Evolutionary conservation across 2,329 filamentous ascomycete species (phyloP).

Genomic region (Fusarium solani-melongenae): DNA sequence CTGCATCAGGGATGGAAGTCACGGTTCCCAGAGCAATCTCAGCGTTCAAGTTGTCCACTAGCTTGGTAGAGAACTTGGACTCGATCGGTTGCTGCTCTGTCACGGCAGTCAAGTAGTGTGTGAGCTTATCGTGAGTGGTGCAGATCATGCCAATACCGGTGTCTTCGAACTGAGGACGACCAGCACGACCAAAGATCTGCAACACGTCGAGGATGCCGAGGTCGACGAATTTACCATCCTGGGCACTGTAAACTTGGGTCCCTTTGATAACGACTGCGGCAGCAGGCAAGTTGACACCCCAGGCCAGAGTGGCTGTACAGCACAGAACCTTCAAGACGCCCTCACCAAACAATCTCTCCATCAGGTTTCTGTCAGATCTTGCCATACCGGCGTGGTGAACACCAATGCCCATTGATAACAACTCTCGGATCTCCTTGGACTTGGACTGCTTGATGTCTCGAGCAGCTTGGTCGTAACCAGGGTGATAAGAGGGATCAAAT

Average conservation of each 20-base stretch:
- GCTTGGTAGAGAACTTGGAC: conserved; percentile 91
- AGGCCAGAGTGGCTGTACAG: conserved; percentile 96
- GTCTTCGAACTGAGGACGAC: conserved; percentile 97
- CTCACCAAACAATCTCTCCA: conserved; percentile 90
- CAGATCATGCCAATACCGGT: conserved; percentile 98
- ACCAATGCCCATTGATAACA: conserved; percentile 90
- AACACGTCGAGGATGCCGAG: conserved; percentile 95
- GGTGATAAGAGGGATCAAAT: conserved; percentile 83
- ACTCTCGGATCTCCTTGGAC: conserved; percentile 86
- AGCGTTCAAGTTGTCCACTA: conserved; percentile 97
- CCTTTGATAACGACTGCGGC: conserved; percentile 98
- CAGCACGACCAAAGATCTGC: conserved; percentile 98
- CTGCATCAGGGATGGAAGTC: conserved; percentile 91
- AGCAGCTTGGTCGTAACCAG: conserved; percentile 81
- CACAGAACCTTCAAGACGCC: conserved; percentile 97
- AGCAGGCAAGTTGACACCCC: conserved; percentile 98
- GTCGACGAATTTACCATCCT: conserved; percentile 96
- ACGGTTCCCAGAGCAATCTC: conserved; percentile 95
- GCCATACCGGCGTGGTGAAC: conserved; percentile 98
- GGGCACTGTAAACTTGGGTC: conserved; percentile 94
- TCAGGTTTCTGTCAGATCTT: conserved; percentile 91
- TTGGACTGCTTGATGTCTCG: conserved; percentile 88
- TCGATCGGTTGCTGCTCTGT: conserved; percentile 98
- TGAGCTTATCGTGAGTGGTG: conserved; percentile 91
- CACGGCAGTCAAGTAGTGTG: conserved; percentile 91